Evolutionary conservation across 2,329 filamentous ascomycete species (phyloP).

Genomic region (Stagonosporopsis cucurbitacearum): DNA sequence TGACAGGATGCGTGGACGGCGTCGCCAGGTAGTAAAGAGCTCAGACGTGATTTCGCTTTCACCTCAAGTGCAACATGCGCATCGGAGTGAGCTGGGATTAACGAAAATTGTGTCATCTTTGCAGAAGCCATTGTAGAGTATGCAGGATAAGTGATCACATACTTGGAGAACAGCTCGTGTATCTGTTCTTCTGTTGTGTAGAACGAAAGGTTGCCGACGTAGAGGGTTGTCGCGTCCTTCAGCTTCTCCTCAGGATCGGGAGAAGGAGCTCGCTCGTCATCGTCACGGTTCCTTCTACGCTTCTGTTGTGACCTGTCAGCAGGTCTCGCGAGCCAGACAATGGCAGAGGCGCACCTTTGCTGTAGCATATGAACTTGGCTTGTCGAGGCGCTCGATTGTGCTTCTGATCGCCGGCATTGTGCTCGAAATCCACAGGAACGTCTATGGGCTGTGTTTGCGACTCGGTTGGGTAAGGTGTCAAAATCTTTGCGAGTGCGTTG

Average conservation of each 20-base stretch:
- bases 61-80: constrained; percentile 82
- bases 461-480: neutral
- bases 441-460: constrained; percentile 3
- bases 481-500: neutral
- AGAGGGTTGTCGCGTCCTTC: constrained; percentile 88
- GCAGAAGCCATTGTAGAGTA: constrained; percentile 21
- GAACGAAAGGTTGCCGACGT: constrained; percentile 97
- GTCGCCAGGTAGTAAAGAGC: constrained; percentile 22
- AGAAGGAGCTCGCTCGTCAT: constrained; percentile 59
- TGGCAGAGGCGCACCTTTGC: constrained; percentile 66
- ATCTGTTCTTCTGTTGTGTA: constrained; percentile 99
- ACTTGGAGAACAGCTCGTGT: constrained; percentile 91
- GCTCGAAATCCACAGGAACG: neutral
- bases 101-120: constrained; percentile 83
- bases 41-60: constrained; percentile 75
- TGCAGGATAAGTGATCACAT: neutral
- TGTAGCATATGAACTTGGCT: constrained; percentile 91
- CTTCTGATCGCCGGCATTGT: constrained; percentile 59
- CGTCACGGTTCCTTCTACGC: constrained; percentile 72
- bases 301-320: constrained; percentile 58
- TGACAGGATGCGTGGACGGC: constrained; percentile 41
- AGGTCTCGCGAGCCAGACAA: neutral
- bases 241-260: constrained; percentile 77
- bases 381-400: constrained; percentile 91
- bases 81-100: constrained; percentile 99